A percentile compares a stretch with the other conserved stretches of the same genome.
phyloP scores from a whole-genome alignment of 768 basidiomycete species.

The Amanita exitialis region DNA sequence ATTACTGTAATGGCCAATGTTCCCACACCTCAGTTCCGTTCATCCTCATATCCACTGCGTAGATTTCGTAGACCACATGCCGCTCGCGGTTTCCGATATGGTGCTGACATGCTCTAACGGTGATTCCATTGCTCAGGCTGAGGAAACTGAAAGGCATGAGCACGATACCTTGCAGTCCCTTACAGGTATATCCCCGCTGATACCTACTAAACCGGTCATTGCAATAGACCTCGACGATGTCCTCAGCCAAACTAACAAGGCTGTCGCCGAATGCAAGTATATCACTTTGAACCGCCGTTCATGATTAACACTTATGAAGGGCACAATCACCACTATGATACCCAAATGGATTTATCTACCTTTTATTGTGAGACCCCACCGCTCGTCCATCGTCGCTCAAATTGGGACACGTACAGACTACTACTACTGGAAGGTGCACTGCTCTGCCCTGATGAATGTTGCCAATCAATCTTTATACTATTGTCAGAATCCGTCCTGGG shows the following conservation, averaged over 20 bases:
- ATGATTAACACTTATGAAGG: slow-evolving; percentile 24
- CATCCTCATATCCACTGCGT: too few species aligned
- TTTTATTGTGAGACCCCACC: slow-evolving; percentile 45
- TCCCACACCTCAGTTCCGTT: background rate
- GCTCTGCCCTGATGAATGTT: background rate
- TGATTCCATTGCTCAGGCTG: background rate
- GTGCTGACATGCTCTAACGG: slow-evolving; percentile 9
- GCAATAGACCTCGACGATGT: slow-evolving; percentile 66
- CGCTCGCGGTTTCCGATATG: slow-evolving; percentile 18
- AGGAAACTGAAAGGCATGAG: slow-evolving; percentile 6
- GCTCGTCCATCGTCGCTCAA: background rate
- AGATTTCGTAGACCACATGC: slow-evolving; percentile 13
- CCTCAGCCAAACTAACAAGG: slow-evolving; percentile 48
- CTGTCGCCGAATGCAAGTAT: slow-evolving; percentile 45
- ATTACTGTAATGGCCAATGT: background rate
- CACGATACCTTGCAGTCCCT: slow-evolving; percentile 10
- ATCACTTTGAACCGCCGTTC: background rate
- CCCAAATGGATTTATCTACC: slow-evolving; percentile 41
- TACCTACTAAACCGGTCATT: slow-evolving; percentile 29
- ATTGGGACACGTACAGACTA: slow-evolving; percentile 34
- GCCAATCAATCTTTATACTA: background rate
- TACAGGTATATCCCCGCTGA: slow-evolving; percentile 12
- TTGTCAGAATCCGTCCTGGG: slow-evolving; percentile 50
- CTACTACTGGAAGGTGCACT: slow-evolving; percentile 63
- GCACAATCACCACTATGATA: slow-evolving; percentile 55